Conservation (phyloP, 2,329 filamentous ascomycete species). For the Gaeumannomyces tritici region DNA sequence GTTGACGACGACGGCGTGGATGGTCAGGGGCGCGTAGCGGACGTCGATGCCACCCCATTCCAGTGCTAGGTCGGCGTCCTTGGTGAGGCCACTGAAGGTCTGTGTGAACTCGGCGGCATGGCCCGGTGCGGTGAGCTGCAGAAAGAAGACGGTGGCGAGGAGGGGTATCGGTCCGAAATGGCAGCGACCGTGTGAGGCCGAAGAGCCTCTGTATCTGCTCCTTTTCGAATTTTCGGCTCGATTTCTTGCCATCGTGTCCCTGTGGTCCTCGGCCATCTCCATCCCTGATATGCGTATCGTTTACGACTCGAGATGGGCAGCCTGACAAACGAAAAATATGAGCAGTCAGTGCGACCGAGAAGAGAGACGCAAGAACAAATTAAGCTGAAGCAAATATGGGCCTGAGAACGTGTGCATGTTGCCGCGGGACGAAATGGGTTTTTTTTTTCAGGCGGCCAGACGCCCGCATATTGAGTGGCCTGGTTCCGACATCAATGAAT, state of each 20-base stretch:
- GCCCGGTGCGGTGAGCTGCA: not conserved
- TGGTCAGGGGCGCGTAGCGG: conserved; percentile 13
- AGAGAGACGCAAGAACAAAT: too few relatives aligned
- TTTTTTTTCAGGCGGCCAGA: too few relatives aligned
- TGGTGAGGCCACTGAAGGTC: conserved; percentile 13
- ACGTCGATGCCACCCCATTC: conserved; percentile 12
- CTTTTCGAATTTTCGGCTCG: too few relatives aligned
- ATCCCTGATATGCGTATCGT: not conserved
- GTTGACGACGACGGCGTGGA: conserved; percentile 16
- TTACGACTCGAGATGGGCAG: not conserved
- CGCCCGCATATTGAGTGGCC: too few relatives aligned
- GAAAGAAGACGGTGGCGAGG: not conserved
- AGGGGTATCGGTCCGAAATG: not conserved
- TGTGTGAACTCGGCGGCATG: conserved; percentile 13
- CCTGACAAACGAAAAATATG: not conserved
- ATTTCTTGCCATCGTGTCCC: not conserved
- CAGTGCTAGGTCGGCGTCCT: conserved; percentile 10
- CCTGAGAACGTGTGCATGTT: too few relatives aligned
- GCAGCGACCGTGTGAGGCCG: not conserved
- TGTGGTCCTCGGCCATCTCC: not conserved
- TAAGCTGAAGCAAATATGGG: too few relatives aligned
- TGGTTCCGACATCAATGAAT: too few relatives aligned
- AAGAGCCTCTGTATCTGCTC: not conserved
- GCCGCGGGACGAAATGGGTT: too few relatives aligned
- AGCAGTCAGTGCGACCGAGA: not conserved